Evolutionary conservation across 345 rosid genomes (phyloP), one percentile per base, ranked within the genome.

Genomic region (Euphorbia lathyris): DNA sequence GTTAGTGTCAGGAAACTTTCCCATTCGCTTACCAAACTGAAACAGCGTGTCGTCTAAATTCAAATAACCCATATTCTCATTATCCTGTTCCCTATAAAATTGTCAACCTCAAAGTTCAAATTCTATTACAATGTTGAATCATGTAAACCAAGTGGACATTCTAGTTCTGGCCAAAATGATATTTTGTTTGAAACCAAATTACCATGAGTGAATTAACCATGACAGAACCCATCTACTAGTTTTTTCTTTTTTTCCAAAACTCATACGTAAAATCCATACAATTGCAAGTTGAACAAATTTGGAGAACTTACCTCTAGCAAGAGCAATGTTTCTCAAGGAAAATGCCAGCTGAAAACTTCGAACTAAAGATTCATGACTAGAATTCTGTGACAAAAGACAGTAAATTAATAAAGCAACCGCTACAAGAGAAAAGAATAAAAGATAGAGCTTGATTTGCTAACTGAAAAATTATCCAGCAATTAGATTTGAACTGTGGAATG

Each of bases 301-400:
- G 56, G 61, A 58, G 58, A 79, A 61, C 82, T 83, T 70, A 95
- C 99, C 96, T 82, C 79, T 95, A 83, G 83, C 86, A 32, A 90
- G 84, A 80, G 98, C 87, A 66, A 90, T 79, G 74, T 87, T 79
- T 72, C 91, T 89, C 84, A 95, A 78, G 65, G 99, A 88, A 81
- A 92, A 87, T 58, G 96, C 97, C 58, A 92, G 88, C 80, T 95
- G 99, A 79, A 90, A 90, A 74, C 98, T 90, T 74, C 92, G 88
- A 68, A 85, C 80, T 70, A 95, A 83, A 63, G 81, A 84, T 66
- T 95, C 90, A 63, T 83, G 80, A 75, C 92, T 87, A 61, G 96
- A 92, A 77, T 92, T 92, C 99, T 92, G 98, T 72, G 78, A 64
- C 70, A 72, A 10, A 61, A 50, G 43, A 34, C 48, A 51, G 17